Evolutionary conservation across 208 protist genomes (phyloP), one percentile per base, ranked within the genome.

Genomic region (Trypanosoma avium): DNA sequence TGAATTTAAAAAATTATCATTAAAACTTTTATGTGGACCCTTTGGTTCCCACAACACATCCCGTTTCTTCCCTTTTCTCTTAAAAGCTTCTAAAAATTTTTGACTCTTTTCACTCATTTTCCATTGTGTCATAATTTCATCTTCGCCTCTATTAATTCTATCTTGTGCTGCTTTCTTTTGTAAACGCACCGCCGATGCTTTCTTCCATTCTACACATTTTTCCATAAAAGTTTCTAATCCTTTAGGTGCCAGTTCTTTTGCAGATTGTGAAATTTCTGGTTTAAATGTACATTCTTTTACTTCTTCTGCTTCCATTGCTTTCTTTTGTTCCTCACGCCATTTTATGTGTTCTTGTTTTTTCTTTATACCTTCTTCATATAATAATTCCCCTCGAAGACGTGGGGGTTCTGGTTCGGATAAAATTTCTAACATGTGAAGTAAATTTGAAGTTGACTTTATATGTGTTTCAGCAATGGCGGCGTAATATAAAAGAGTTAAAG

Each of bases 161-260:
- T 82, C 61, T 21, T 62, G 74, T 27, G 46, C 68, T 15, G 70
- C 76, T 63, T 78, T 86, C 29, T 73, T 71, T 24, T 38, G 42
- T 27, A 82, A 64, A 17, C 76, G 65, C 12, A 47, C 36, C 3
- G 42, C 57, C 48, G 50, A 50, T 58, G 74, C 64, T 47, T 81
- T 64, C 49, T 73, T 61, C 81, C 86, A 93, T 67, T 79, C 74
- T 9, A 88, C 22, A 36, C 81, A 88, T 56, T 69, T 79, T 42
- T 81, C 67, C 74, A 88, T 81, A 60, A 90, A 93, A 13, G 69
- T 58, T 22, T 67, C 62, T 13, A 66, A 59, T 10, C 81, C 81
- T 45, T 86, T 91, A 1, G 58, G 55, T 15, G 67, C 45, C 27
- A 75, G 10, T 48, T 50, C 42, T 55, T 62, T 67, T 10, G 73